Evolutionary conservation across 257 asterid species (phyloP).

Genomic region (Ligustrum vulgare): DNA sequence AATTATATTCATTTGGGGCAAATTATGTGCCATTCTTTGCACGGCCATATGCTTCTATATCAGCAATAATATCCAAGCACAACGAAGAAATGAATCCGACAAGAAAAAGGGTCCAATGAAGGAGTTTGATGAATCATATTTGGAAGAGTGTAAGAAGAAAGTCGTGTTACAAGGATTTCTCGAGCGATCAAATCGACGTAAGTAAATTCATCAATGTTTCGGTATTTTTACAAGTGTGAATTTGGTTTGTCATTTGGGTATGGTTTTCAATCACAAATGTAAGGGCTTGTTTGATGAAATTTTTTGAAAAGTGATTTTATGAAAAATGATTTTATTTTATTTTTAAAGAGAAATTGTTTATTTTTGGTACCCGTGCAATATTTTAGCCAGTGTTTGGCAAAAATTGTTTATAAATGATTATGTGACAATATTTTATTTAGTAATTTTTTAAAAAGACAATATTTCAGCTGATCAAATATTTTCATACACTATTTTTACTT

Average conservation of each 20-base stretch:
- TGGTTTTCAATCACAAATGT: background rate
- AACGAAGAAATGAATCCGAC: background rate
- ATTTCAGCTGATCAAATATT: no score
- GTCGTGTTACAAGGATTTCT: slow-evolving; percentile 42
- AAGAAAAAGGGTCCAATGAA: background rate
- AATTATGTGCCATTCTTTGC: slow-evolving; percentile 42
- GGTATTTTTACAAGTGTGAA: background rate
- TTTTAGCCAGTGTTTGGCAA: no score
- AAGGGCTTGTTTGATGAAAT: background rate
- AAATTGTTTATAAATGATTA: no score
- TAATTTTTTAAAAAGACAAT: no score
- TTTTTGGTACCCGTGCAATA: no score
- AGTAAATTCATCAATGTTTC: background rate
- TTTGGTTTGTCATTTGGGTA: background rate
- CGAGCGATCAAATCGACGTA: slow-evolving; percentile 17
- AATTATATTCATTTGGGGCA: slow-evolving; percentile 43
- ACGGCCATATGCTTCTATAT: slow-evolving; percentile 40
- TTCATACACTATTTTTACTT: no score
- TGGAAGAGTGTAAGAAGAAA: slow-evolving; percentile 33
- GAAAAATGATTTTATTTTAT: no score
- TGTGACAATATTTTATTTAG: no score
- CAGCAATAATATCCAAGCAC: slow-evolving; percentile 18
- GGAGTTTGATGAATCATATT: background rate
- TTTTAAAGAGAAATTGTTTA: no score
- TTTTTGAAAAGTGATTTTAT: no score